These are phyloP conservation scores for Lodderomyces beijingensis DNA, from an alignment of 1,139 yeast species.

Conservation along the genomic window DNA sequence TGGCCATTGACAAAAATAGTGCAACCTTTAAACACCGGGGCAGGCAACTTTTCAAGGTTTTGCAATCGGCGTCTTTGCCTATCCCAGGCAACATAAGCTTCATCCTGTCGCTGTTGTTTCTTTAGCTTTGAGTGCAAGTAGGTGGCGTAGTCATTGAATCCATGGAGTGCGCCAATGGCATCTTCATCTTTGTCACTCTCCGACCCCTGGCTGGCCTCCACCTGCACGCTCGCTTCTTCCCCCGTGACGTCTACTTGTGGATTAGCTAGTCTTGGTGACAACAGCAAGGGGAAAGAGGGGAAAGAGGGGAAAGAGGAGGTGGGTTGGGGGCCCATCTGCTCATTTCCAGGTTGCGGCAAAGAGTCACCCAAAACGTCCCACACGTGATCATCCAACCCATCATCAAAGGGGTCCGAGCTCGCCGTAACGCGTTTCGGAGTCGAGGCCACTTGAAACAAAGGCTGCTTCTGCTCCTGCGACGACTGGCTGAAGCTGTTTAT, in stretches of 20 bases:
- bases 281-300: too few relatives aligned
- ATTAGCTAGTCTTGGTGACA: too few relatives aligned
- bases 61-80: slow-evolving; percentile 29
- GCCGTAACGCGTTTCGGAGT: slow-evolving; percentile 17
- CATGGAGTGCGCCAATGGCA: slow-evolving; percentile 35
- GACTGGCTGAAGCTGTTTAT: slow-evolving; percentile 25
- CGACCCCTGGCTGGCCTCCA: slow-evolving; percentile 5
- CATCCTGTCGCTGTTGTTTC: slow-evolving; percentile 69
- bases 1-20: slow-evolving; percentile 79
- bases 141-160: slow-evolving; percentile 66
- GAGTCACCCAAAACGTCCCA: not conserved
- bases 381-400: slow-evolving; percentile 28
- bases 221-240: not conserved
- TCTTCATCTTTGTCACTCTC: slow-evolving; percentile 13
- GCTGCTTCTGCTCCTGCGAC: slow-evolving; percentile 4
- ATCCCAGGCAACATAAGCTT: slow-evolving; percentile 48
- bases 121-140: slow-evolving; percentile 65
- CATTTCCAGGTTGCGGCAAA: not conserved
- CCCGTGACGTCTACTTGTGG: not conserved
- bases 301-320: not conserved
- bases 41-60: slow-evolving; percentile 15
- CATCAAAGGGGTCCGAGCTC: slow-evolving; percentile 40
- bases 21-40: slow-evolving; percentile 57
- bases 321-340: not conserved
- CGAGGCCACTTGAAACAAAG: slow-evolving; percentile 10